Evolutionary conservation across 495 filamentous ascomycete species (phyloP), one percentile per base, ranked within the genome.

Genomic region (Trichoderma asperelloides): DNA sequence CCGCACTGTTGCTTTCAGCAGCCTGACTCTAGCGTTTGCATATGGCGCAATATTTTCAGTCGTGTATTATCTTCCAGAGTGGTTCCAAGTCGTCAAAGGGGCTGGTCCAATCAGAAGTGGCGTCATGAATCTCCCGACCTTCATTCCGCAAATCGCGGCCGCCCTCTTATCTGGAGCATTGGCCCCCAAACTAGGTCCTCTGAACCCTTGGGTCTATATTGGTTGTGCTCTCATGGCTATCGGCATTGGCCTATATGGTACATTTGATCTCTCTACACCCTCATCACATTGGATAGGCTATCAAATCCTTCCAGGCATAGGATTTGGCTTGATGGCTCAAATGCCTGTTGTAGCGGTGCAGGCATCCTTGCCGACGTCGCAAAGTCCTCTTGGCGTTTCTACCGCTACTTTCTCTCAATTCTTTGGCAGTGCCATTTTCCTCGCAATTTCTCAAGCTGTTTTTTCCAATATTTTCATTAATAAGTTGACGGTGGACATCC

Each of bases 71-170:
- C 71, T 89, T 0, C 86, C 87, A 2, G 81, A 90, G 63, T 91
- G 85, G 81, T 89, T 91, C 73, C 89, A 91, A 72, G 81, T 81
- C 5, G 82, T 86, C 70, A 78, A 81, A 67, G 78, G 76, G 3
- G 77, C 71, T 1, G 72, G 76, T 1, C 80, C 84, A 7, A 69
- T 78, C 33, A 78, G 75, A 64, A 84, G 80, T n/a, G 85, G 83
- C 13, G 75, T 86, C 47, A 73, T 78, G 68, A 78, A 78, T 41
- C 73, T 87, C 2, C 83, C 85, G n/a, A 75, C 73, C n/a, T 81
- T 86, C 28, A 47, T 88, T 21, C 71, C 74, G 33, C 82, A 87
- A 70, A 71, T 85, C 16, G 49, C 84, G 0, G 73, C 76, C 15
- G 80, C 81, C 2, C 74, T 87, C 1, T 63, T 73, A 7, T 79